Evolutionary conservation across 148 eudicot species (phyloP).

Genomic region (Rhododendron kiyosumense): DNA sequence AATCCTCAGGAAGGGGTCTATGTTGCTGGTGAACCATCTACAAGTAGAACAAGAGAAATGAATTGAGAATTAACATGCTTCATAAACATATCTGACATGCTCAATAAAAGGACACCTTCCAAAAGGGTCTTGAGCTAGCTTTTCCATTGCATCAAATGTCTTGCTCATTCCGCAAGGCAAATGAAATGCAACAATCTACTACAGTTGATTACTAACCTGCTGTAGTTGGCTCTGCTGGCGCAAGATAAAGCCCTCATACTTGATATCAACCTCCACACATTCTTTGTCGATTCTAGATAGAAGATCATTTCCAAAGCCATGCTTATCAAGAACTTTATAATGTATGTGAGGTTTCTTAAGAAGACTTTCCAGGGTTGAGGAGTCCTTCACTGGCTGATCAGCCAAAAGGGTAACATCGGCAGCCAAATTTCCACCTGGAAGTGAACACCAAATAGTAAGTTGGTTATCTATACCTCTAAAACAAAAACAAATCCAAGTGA

Average conservation of each 20-base stretch:
- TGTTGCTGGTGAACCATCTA: slow-evolving; percentile 95
- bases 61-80: slow-evolving; percentile 6
- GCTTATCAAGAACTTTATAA: slow-evolving; percentile 82
- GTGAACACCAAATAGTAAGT: background rate
- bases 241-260: slow-evolving; percentile 89
- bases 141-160: background rate
- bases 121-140: background rate
- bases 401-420: slow-evolving; percentile 61
- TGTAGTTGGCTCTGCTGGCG: slow-evolving; percentile 84
- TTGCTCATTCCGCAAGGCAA: background rate
- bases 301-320: slow-evolving; percentile 69
- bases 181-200: background rate
- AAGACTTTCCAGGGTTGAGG: slow-evolving; percentile 69
- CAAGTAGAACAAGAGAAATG: slow-evolving; percentile 12
- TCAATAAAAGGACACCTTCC: background rate
- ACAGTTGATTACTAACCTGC: slow-evolving; percentile 44
- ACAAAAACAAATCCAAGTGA: background rate
- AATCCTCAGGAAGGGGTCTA: slow-evolving; percentile 73
- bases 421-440: slow-evolving; percentile 76
- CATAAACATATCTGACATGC: background rate
- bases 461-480: background rate
- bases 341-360: slow-evolving; percentile 90
- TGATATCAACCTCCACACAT: slow-evolving; percentile 91
- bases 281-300: slow-evolving; percentile 81
- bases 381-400: slow-evolving; percentile 73